Evolutionary conservation across 352 stramenopile species (phyloP), one percentile per base, ranked within the genome.

Genomic region (Globisporangium splendens): DNA sequence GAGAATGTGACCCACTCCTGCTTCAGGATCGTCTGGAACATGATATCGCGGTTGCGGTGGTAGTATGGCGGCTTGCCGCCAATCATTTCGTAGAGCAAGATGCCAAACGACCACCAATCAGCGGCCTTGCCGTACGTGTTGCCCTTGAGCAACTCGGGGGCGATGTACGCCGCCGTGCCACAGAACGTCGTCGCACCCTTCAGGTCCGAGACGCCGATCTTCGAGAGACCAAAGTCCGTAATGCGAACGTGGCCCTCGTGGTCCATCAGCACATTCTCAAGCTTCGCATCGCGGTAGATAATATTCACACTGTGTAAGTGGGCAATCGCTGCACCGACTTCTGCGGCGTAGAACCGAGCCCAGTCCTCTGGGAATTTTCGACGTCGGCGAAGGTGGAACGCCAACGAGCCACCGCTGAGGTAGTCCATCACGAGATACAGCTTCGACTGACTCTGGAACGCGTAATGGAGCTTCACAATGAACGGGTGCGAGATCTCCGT

Each of bases 11-110:
- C 87, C 71, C 85, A 96, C 56, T 95, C 84, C 64, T 94, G 86
- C 72, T 96, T 95, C 50, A 96, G 60, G 68, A 96, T 96, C 50
- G 86, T 96, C 66, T 94, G 84, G 70, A 96, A 95, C 88, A 96
- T 96, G 59, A 95, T 96, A 61, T 95, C 85, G 52, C 85, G 83
- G 73, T 96, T 96, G 64, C 84, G 85, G 61, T 96, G 85, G 67
- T 96, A 96, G 65, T 95, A 95, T 56, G 88, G 88, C 17, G 86
- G 86, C 63, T 95, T 93, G 55, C 92, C 93, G 28, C 87, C 95
- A 50, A 98, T 96, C 93, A 98, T 98, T 63, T 98, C 93, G 73
- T 97, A 98, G n/a, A 98, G 67, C 56, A 98, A 50, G 39, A 95
- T 96, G 50, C 94, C 94, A 58, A 98, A 97, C 2, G 83, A 96